A percentile compares a stretch with the other conserved stretches of the same genome.
Evolutionary conservation across 2,329 filamentous ascomycete genomes (phyloP).

Genomic region (Apiospora marii): DNA sequence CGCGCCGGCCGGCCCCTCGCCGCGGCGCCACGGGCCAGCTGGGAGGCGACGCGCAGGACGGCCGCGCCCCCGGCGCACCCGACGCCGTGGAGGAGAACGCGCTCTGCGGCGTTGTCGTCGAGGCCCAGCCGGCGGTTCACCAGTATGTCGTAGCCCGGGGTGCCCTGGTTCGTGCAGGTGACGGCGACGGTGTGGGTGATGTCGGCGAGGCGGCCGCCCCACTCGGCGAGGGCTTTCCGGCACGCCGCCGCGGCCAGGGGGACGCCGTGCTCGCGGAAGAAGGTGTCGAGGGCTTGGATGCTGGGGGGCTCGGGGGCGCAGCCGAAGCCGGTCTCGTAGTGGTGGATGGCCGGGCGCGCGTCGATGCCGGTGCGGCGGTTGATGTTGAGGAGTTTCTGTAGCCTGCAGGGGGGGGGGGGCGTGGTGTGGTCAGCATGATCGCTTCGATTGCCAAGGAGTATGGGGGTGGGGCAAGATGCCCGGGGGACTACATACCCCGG

Average conservation of each 20-base stretch:
- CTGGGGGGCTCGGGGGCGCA: slow-evolving; percentile 28
- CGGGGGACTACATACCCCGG: slow-evolving; percentile 24
- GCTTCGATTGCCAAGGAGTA: background rate
- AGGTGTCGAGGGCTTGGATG: slow-evolving; percentile 38
- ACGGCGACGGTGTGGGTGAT: slow-evolving; percentile 49
- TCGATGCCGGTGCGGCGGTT: slow-evolving; percentile 30
- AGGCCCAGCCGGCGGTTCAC: slow-evolving; percentile 44
- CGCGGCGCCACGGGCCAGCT: slow-evolving; percentile 31
- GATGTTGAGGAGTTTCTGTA: slow-evolving; percentile 31
- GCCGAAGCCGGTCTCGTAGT: slow-evolving; percentile 30
- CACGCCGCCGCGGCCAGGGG: slow-evolving; percentile 42
- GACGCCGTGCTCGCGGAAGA: slow-evolving; percentile 41
- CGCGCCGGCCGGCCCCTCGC: slow-evolving; percentile 33
- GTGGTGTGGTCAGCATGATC: slow-evolving; percentile 10
- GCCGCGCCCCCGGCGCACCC: slow-evolving; percentile 49
- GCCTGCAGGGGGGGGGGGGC: background rate
- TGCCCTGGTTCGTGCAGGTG: slow-evolving; percentile 47
- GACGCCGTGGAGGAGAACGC: slow-evolving; percentile 45
- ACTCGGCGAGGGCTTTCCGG: slow-evolving; percentile 43
- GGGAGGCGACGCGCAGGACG: slow-evolving; percentile 36
- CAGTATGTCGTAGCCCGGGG: slow-evolving; percentile 47
- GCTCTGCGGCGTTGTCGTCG: slow-evolving; percentile 37
- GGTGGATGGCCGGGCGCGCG: slow-evolving; percentile 29
- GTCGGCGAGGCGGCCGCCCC: slow-evolving; percentile 32
- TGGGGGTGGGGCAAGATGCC: no score